Evolutionary conservation across 1,284 basidiomycete species (phyloP).

Genomic region (Microbotryum scabiosae): DNA sequence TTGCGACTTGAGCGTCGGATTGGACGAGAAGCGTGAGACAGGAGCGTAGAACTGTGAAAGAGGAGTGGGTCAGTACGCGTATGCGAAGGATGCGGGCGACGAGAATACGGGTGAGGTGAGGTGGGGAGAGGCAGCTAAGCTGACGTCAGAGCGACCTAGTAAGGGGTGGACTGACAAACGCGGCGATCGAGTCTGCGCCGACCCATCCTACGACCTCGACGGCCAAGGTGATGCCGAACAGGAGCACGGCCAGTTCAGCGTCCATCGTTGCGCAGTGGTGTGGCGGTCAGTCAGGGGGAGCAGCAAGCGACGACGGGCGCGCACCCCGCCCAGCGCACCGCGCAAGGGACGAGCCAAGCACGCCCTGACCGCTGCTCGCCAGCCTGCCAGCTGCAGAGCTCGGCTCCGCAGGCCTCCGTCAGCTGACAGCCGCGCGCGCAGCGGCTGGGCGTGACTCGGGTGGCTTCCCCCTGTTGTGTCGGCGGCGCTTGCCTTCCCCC

Average conservation of each 20-base stretch:
- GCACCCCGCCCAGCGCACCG: no score
- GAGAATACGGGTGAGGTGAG: not conserved
- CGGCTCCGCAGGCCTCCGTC: no score
- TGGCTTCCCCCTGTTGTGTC: no score
- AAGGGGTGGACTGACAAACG: constrained; percentile 52
- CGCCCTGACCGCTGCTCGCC: no score
- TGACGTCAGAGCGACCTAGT: not conserved
- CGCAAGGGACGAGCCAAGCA: no score
- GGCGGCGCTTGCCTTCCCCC: no score
- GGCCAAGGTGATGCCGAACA: constrained; percentile 69
- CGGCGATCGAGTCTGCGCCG: constrained; percentile 69
- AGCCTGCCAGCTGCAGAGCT: no score
- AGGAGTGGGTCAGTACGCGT: not conserved
- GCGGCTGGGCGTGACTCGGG: no score
- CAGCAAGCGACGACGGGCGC: not conserved
- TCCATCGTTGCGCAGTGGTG: constrained; percentile 5
- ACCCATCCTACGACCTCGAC: constrained; percentile 79
- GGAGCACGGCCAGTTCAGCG: constrained; percentile 57
- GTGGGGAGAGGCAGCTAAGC: not conserved
- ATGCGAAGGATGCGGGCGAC: not conserved
- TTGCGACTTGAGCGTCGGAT: not conserved
- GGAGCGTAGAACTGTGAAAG: constrained; percentile 1
- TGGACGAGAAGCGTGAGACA: not conserved
- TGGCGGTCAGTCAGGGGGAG: not conserved
- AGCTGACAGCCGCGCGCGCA: no score